Evolutionary conservation across 768 basidiomycete species (phyloP), one percentile per base, ranked within the genome.

Genomic region (Pleurotus djamor): DNA sequence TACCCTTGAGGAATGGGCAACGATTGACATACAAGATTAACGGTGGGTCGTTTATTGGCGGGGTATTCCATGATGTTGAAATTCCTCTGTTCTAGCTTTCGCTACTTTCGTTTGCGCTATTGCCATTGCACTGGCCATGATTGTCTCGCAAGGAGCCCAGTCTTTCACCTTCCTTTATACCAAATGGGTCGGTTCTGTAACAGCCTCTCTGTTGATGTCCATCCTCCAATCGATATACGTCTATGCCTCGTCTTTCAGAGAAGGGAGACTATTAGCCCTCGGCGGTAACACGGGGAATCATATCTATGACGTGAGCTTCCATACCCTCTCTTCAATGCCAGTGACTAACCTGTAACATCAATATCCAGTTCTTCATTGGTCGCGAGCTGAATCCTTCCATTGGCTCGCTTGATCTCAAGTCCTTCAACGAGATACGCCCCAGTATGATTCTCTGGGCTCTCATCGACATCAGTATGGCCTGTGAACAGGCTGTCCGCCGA

Each of bases 391-490:
- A 98, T 72, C 96, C 96, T 0, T 83, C 86, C 0, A 83, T 93
- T 58, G 88, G 90, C 44, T 93, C 73, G 57, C 79, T 79, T 64
- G 86, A 78, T 69, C 75, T 77, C 74, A 86, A 75, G 68, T 91
- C 83, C 67, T 89, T 79, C 76, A 95, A 86, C 70, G 94, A 96
- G 68, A 83, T 95, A 28, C 84, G 93, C 34, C 94, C 94, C 0
- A 93, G 94, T 17, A 80, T 96, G 58, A 95, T 95, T 64, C 83
- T 94, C 13, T 98, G 96, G 96, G 77, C 85, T 32, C 80, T 98
- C 58, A 79, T 95, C 72, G 87, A 98, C 73, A 86, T 97, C 62
- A 88, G 88, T 69, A 90, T 94, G 86, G 83, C 87, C 1, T 97
- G 95, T 71, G 89, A 88, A 67, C 96, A 98, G 71, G 92, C 91